Percentiles rank a stretch among this genome's conserved stretches.
Conservation (phyloP, 139 green algal genomes). For the Edaphochlamys debaryana region DNA sequence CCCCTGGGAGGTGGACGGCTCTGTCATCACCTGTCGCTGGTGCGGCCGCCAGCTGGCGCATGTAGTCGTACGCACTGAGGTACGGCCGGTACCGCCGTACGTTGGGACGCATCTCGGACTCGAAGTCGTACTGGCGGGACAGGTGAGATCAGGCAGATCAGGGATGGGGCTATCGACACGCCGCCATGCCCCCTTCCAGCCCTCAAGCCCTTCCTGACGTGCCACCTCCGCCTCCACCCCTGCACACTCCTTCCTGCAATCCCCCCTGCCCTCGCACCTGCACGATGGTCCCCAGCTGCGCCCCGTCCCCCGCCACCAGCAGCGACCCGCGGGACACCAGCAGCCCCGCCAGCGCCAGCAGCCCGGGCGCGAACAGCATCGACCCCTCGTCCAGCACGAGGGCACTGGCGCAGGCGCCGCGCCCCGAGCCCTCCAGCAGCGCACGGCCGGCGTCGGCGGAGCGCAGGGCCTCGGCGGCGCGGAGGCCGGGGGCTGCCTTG, state of each 20-base stretch:
- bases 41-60: not conserved
- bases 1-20: too few species aligned
- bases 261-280: too few species aligned
- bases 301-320: not conserved
- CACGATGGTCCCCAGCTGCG: not conserved
- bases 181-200: too few species aligned
- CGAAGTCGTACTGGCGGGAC: slow-evolving; percentile 34
- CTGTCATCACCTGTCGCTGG: too few species aligned
- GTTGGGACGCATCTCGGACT: slow-evolving; percentile 7
- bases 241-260: too few species aligned
- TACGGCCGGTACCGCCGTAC: slow-evolving; percentile 7
- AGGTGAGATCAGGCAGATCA: too few species aligned
- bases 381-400: slow-evolving; percentile 36
- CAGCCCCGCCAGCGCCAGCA: slow-evolving; percentile 25
- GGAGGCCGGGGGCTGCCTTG: slow-evolving; percentile 5
- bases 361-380: slow-evolving; percentile 24
- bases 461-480: not conserved
- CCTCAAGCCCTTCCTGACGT: too few species aligned
- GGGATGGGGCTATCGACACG: too few species aligned
- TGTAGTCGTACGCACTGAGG: slow-evolving; percentile 37
- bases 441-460: not conserved
- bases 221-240: too few species aligned
- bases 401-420: not conserved
- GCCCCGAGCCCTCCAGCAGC: not conserved
- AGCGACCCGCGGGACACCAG: slow-evolving; percentile 12